A percentile compares a stretch with the other conserved stretches of the same genome.
These are phyloP conservation scores for Blastocystis sp. DNA, from an alignment of 352 stramenopile genomes.

Conservation along the genomic window DNA sequence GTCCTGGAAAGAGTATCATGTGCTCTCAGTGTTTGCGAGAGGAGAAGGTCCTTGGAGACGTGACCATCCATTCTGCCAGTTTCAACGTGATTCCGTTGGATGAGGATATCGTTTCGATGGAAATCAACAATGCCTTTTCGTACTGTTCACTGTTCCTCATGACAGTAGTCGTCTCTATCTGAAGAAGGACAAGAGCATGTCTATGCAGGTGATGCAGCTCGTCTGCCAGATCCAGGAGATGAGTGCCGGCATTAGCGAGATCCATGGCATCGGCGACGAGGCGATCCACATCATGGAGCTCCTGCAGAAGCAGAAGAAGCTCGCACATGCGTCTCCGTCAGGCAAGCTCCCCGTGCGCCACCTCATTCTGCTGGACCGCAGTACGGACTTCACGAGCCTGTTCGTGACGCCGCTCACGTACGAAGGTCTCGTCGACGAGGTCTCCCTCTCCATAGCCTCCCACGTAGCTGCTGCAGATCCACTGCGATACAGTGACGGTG, in stretches of 20 bases:
- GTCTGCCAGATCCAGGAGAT: neutral
- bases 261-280: constrained; percentile 6
- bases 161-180: neutral
- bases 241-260: neutral
- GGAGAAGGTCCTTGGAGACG: neutral
- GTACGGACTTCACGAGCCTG: neutral
- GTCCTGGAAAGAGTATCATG: neutral
- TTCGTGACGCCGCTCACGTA: constrained; percentile 39
- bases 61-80: neutral
- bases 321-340: neutral
- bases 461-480: neutral
- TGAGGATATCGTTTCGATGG: constrained; percentile 8
- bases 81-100: neutral
- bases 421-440: constrained; percentile 32
- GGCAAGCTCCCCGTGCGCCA: neutral
- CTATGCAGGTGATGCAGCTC: neutral
- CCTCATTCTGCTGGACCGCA: constrained; percentile 4
- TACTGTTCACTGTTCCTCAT: neutral
- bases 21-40: constrained; percentile 3
- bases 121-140: constrained; percentile 20
- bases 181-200: neutral
- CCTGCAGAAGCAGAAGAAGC: constrained; percentile 3
- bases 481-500: neutral
- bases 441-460: neutral
- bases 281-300: neutral